Evolutionary conservation across 345 rosid species (phyloP).

Genomic region (Camelina hispida): DNA sequence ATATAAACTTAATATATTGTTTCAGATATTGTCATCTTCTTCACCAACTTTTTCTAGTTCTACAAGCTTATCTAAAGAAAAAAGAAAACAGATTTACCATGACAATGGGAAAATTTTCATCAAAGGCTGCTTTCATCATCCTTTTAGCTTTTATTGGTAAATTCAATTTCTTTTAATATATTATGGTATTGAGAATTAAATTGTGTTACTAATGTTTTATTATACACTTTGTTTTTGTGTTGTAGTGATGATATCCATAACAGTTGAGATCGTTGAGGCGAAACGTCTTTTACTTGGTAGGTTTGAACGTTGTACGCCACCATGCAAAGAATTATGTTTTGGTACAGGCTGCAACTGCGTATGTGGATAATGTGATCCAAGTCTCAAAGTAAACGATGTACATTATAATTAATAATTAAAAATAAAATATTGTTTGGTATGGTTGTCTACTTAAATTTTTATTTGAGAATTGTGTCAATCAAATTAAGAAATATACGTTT

Average conservation of each 20-base stretch:
- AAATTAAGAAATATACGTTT: background rate
- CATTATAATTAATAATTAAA: background rate
- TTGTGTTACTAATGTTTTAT: background rate
- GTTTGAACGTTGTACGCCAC: slow-evolving; percentile 15
- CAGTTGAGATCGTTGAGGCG: slow-evolving; percentile 19
- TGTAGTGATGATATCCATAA: slow-evolving; percentile 27
- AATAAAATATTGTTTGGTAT: no score
- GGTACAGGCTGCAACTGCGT: background rate
- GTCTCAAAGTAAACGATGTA: background rate
- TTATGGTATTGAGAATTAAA: background rate
- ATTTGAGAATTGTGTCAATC: background rate
- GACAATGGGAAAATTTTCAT: background rate
- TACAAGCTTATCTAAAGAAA: background rate
- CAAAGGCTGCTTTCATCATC: slow-evolving; percentile 12
- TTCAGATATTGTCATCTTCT: background rate
- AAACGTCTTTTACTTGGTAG: background rate
- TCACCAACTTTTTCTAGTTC: background rate
- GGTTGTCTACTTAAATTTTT: background rate
- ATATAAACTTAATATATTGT: background rate
- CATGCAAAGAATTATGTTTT: slow-evolving; percentile 32
- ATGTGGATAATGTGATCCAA: background rate
- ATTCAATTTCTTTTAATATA: background rate
- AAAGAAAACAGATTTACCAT: background rate
- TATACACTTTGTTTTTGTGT: background rate
- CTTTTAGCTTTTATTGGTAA: slow-evolving; percentile 24